Percentiles rank a stretch among this genome's conserved stretches.
These are phyloP conservation scores for Neonectria coccinea DNA, from an alignment of 2,329 filamentous ascomycete species.

Conservation along the genomic window DNA sequence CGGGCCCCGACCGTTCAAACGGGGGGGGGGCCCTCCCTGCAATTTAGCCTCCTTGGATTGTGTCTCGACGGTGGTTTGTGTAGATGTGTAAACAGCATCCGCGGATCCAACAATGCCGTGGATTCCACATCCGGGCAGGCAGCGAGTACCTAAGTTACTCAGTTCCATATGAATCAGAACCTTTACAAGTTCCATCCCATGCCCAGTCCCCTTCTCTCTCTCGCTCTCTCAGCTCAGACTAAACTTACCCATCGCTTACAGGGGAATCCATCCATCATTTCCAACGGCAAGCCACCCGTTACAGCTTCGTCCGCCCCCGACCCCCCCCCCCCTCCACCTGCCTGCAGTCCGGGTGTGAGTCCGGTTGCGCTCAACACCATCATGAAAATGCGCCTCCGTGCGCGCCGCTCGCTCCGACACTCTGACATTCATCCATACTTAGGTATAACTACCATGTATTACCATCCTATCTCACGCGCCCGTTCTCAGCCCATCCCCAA, in stretches of 20 bases:
- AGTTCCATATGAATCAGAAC: too few relatives aligned
- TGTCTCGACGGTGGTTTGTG: too few relatives aligned
- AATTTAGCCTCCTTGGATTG: slow-evolving; percentile 17
- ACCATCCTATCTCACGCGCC: not conserved
- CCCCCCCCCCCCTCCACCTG: not conserved
- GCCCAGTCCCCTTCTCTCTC: too few relatives aligned
- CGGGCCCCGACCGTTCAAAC: slow-evolving; percentile 31
- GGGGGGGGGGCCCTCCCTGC: slow-evolving; percentile 19
- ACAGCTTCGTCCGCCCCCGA: not conserved
- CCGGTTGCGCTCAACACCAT: not conserved
- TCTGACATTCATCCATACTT: not conserved
- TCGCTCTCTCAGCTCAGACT: too few relatives aligned
- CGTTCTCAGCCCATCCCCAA: not conserved
- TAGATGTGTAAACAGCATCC: too few relatives aligned
- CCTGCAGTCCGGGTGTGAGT: not conserved
- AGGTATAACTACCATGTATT: too few relatives aligned
- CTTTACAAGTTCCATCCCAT: too few relatives aligned
- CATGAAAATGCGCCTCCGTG: not conserved
- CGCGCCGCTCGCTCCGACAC: not conserved
- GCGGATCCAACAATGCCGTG: not conserved
- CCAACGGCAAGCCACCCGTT: slow-evolving; percentile 3
- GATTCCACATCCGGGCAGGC: not conserved
- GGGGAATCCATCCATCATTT: not conserved
- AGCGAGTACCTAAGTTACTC: too few relatives aligned
- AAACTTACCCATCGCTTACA: not conserved